Evolutionary conservation across 73 alveolate genomes (phyloP), one percentile per base, ranked within the genome.

Genomic region (Tetrahymena borealis): DNA sequence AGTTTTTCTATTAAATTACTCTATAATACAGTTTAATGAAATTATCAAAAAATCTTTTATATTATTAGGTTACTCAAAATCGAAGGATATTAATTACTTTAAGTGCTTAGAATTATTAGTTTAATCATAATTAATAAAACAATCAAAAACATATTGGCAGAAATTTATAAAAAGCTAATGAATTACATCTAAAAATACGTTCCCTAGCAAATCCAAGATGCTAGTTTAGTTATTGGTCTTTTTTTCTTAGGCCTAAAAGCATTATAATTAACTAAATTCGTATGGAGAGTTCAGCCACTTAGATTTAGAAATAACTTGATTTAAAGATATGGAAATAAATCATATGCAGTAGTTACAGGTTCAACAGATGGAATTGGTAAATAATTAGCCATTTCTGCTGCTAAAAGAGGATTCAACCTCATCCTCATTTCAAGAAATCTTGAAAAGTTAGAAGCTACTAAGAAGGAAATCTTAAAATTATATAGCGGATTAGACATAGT

Each of bases 311-410:
- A 60, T 60, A 60, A 60, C 10, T 60, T 60, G 37, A 60, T 60
- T 60, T 24, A 6, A 18, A 60, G 28, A 35, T 60, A 60, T 60
- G 85, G 85, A 18, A 3, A 60, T 6, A 78, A 78, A 20, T 40
- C 91, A 16, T 94, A 90, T 38, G 97, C 92, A 20, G 32, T 95
- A 91, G 93, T 95, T 3, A 95, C 97, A 31, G 97, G 97, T 3
- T 95, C 96, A 12, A 91, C 97, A 13, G 97, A 95, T 78, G 97
- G 97, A 13, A 91, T 95, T 28, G 97, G 97, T 33, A 95, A 94
- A 91, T 94, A 94, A 28, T 93, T 94, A 28, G 93, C 97, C 16
- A 38, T 24, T 32, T 78, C 78, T 39, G 90, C 94, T 36, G 97
- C 97, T 9, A 90, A 91, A 31, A 90, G 91, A 95, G 97, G 97